Evolutionary conservation across 1,284 basidiomycete species (phyloP).

Genomic region (Phellopilus nigrolimitatus): DNA sequence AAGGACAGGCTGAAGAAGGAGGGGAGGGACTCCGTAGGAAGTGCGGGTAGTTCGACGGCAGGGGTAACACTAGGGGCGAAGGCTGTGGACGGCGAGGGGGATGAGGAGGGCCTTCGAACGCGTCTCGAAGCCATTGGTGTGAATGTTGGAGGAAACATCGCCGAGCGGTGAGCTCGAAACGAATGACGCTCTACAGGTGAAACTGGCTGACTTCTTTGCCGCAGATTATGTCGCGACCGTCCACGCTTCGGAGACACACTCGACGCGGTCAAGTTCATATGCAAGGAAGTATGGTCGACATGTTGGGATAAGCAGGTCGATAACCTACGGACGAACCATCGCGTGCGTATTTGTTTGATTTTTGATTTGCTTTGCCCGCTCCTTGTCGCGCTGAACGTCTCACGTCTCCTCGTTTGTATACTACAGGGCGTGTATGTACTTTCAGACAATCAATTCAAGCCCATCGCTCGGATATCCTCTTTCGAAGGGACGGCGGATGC

Average conservation of each 20-base stretch:
- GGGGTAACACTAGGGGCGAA: constrained; percentile 22
- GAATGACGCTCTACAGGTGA: background rate
- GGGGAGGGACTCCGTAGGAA: constrained; percentile 49
- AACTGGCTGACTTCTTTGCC: background rate
- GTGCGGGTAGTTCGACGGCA: constrained; percentile 33
- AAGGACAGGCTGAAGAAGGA: constrained; percentile 40
- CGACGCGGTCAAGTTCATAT: constrained; percentile 92
- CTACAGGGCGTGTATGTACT: constrained; percentile 87
- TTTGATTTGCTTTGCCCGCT: background rate
- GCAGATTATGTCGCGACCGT: constrained; percentile 71
- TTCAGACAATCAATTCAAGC: constrained; percentile 87
- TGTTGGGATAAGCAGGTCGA: constrained; percentile 94
- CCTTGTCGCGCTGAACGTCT: no score
- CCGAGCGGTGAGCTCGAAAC: constrained; percentile 64
- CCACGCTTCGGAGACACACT: constrained; percentile 78
- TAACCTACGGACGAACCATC: constrained; percentile 90
- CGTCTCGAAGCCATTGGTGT: constrained; percentile 80
- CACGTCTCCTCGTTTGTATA: no score
- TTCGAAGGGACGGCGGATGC: constrained; percentile 74
- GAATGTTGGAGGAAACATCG: constrained; percentile 83
- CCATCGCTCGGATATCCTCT: constrained; percentile 74
- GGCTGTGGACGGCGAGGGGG: constrained; percentile 47
- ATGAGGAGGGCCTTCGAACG: constrained; percentile 65
- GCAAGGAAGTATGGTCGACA: constrained; percentile 89
- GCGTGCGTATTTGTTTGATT: constrained; percentile 43